Percentiles rank a stretch among this genome's conserved stretches.
These are phyloP conservation scores for Corymbia calophylla DNA, from an alignment of 441 rosid genomes.

Conservation along the genomic window DNA sequence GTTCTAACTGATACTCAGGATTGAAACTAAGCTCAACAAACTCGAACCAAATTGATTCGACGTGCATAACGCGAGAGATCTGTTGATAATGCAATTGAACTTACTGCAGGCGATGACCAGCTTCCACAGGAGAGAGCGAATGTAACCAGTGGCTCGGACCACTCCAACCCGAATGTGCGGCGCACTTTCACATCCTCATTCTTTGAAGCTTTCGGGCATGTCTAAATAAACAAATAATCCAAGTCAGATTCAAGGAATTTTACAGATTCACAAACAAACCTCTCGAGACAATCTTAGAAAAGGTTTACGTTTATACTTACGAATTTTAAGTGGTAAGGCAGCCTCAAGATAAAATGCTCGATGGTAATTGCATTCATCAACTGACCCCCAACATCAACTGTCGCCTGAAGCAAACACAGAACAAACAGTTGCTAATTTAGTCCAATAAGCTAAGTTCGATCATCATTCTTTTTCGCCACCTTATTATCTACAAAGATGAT, in stretches of 20 bases:
- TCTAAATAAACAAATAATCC: slow-evolving; percentile 20
- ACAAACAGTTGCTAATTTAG: not conserved
- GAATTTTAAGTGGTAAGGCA: slow-evolving; percentile 78
- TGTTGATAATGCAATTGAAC: slow-evolving; percentile 9
- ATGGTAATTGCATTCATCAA: slow-evolving; percentile 68
- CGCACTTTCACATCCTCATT: slow-evolving; percentile 57
- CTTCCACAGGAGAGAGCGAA: slow-evolving; percentile 85
- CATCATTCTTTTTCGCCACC: not conserved
- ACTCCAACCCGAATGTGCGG: slow-evolving; percentile 52
- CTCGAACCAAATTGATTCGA: not conserved
- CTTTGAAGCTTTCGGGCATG: slow-evolving; percentile 57
- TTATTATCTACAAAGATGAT: not conserved
- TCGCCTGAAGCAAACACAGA: slow-evolving; percentile 41
- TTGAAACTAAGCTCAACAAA: not conserved
- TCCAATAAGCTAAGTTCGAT: not conserved
- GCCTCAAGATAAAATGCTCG: slow-evolving; percentile 79
- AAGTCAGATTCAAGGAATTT: not conserved
- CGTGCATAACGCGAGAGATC: not conserved
- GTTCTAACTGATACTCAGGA: not conserved
- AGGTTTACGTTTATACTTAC: slow-evolving; percentile 27
- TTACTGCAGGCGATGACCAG: slow-evolving; percentile 85
- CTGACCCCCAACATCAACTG: slow-evolving; percentile 58
- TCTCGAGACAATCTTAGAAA: not conserved
- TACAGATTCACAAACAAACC: not conserved
- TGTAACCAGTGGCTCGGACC: slow-evolving; percentile 75